Conservation (phyloP, 768 basidiomycete genomes). For the Dictyophora rubrovolvata region DNA sequence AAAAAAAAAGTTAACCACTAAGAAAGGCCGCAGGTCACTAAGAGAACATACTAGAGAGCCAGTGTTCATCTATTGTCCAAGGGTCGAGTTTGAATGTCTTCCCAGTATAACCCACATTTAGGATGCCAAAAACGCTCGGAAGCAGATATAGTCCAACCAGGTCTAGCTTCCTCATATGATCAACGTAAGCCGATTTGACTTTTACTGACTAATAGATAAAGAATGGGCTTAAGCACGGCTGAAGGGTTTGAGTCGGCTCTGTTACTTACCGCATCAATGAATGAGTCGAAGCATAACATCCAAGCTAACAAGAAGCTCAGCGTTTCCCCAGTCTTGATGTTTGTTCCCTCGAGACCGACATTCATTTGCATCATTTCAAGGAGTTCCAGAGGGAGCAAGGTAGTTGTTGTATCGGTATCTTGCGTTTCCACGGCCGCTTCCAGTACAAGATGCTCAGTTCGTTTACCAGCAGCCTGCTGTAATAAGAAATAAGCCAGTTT, state of each 20-base stretch:
- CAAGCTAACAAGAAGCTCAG: constrained; percentile 73
- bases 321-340: constrained; percentile 26
- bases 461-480: constrained; percentile 54
- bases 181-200: constrained; percentile 76
- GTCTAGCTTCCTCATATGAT: constrained; percentile 65
- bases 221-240: not conserved
- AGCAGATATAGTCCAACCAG: constrained; percentile 59
- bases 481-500: constrained; percentile 70
- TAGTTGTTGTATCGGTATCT: constrained; percentile 33
- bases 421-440: constrained; percentile 78
- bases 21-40: not conserved
- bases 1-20: not conserved
- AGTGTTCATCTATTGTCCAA: constrained; percentile 81
- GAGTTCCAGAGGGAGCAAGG: constrained; percentile 55
- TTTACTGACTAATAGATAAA: constrained; percentile 58
- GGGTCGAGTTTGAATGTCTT: constrained; percentile 70
- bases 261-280: constrained; percentile 66
- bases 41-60: constrained; percentile 50
- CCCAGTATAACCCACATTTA: constrained; percentile 58
- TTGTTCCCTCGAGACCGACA: constrained; percentile 29
- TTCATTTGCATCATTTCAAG: constrained; percentile 48
- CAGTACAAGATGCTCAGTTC: constrained; percentile 77
- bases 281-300: constrained; percentile 84
- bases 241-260: constrained; percentile 11
- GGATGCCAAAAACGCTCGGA: constrained; percentile 55